Base-by-base conservation (phyloP, 2,329 filamentous ascomycete species). In the Cladosporium oxysporum region DNA sequence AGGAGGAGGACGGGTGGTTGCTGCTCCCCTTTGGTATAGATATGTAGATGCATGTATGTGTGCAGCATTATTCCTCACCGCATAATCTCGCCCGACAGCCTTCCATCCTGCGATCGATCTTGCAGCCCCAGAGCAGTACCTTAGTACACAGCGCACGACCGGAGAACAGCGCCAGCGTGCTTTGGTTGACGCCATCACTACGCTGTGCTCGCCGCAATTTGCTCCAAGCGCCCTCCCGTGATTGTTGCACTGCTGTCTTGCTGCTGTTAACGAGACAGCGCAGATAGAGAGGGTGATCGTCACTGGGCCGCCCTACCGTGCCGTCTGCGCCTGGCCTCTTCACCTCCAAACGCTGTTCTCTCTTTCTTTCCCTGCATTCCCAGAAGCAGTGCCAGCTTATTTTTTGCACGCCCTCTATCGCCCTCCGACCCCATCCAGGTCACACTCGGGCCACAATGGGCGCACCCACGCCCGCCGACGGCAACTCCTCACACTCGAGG, bases 301-400 rank as follows among this genome's bases (percentile, higher is more conserved):
- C 61, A n/a, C 52, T 29, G 50, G 35, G 50, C 41, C 41, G 41
- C 61, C 31, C 50, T 41, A 33, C 61, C 49, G 49, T 29, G 35
- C 49, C 61, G 61, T 49, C 29, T 63, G 50, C 61, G 26, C 50
- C 61, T 63, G 35, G 50, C 61, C 61, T 63, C 50, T 63, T 63
- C 50, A 29, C 61, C 26, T 63, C 35, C 35, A 18, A 29, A 31
- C 26, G 33, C 26, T 29, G 8, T 55, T 57, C 29, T 21, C 28
- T 63, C 52, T 41, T 33, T 47, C 50, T 63, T 63, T 63, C 61
- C 61, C 60, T 62, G 49, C 28, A 37, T 55, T 29, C 49, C 23
- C 47, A 16, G 31, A 23, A 52, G 10, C 6, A 44, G n/a, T n/a
- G 21, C n/a, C 41, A 21, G n/a, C 41, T 55, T 47, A 10, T 57